Conservation (phyloP, 345 rosid genomes). For the Syzygium jambos region DNA sequence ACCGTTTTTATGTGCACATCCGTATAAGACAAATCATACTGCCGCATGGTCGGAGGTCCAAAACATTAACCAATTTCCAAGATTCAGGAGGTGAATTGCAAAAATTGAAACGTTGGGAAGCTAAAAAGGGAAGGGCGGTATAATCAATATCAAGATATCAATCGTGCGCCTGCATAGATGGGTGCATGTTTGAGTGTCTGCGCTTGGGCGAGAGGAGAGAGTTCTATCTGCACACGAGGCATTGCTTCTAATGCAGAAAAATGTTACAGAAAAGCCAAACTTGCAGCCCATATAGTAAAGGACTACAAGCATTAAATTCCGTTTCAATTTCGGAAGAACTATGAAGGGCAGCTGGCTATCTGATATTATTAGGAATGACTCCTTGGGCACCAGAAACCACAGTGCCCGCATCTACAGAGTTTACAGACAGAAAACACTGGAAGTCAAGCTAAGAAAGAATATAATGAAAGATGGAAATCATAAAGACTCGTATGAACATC, state of each 20-base stretch:
- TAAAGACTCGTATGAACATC: background rate
- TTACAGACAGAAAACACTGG: background rate
- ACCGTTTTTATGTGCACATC: background rate
- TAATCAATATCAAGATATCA: background rate
- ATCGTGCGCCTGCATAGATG: background rate
- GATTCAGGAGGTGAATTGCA: background rate
- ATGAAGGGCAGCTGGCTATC: slow-evolving; percentile 13
- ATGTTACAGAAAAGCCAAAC: background rate
- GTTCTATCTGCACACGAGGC: background rate
- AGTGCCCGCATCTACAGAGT: slow-evolving; percentile 24
- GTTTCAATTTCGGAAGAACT: background rate
- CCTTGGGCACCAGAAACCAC: slow-evolving; percentile 20
- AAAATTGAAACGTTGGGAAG: background rate
- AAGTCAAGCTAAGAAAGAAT: background rate
- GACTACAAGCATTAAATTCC: background rate
- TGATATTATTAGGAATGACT: slow-evolving; percentile 7
- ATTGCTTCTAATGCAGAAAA: background rate
- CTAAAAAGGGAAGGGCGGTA: background rate
- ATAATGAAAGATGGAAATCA: background rate
- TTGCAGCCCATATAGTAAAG: background rate
- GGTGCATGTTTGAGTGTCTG: background rate
- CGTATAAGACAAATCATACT: background rate
- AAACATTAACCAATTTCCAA: background rate
- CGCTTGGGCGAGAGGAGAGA: background rate
- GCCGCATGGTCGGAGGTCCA: background rate